phyloP scores from a whole-genome alignment of 306 rosid species.

The Gillenia trifoliata region DNA sequence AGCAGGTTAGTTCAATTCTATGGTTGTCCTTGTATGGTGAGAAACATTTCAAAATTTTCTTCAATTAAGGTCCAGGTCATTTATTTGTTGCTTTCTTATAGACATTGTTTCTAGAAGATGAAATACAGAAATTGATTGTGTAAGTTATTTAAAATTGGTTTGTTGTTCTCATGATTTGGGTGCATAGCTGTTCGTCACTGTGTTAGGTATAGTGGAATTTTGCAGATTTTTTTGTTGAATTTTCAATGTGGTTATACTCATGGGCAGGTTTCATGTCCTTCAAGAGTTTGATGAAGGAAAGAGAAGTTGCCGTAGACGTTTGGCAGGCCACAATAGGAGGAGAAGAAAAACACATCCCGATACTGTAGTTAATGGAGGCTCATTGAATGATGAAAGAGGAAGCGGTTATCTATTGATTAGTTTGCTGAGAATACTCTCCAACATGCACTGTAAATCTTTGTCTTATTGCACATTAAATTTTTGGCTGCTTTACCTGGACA shows the following conservation, averaged over 20 bases:
- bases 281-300: slow-evolving; percentile 94
- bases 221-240: slow-evolving; percentile 18
- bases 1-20: slow-evolving; percentile 58
- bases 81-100: not conserved
- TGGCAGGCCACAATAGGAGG: slow-evolving; percentile 84
- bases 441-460: slow-evolving; percentile 62
- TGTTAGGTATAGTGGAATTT: not conserved
- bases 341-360: slow-evolving; percentile 82
- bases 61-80: slow-evolving; percentile 3
- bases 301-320: slow-evolving; percentile 89
- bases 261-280: slow-evolving; percentile 84
- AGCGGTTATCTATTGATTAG: slow-evolving; percentile 67
- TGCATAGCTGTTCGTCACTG: not conserved
- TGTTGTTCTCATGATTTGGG: not conserved
- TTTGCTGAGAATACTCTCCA: slow-evolving; percentile 68
- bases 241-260: slow-evolving; percentile 21
- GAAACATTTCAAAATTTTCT: slow-evolving; percentile 5
- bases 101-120: not conserved
- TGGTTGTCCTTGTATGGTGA: slow-evolving; percentile 4
- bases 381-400: slow-evolving; percentile 55
- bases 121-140: slow-evolving; percentile 1
- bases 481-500: slow-evolving; percentile 13
- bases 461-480: slow-evolving; percentile 9
- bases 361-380: slow-evolving; percentile 50
- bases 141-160: not conserved